These are phyloP conservation scores for Hymenoscyphus occultus DNA, from an alignment of 2,329 filamentous ascomycete species.

Conservation along the genomic window DNA sequence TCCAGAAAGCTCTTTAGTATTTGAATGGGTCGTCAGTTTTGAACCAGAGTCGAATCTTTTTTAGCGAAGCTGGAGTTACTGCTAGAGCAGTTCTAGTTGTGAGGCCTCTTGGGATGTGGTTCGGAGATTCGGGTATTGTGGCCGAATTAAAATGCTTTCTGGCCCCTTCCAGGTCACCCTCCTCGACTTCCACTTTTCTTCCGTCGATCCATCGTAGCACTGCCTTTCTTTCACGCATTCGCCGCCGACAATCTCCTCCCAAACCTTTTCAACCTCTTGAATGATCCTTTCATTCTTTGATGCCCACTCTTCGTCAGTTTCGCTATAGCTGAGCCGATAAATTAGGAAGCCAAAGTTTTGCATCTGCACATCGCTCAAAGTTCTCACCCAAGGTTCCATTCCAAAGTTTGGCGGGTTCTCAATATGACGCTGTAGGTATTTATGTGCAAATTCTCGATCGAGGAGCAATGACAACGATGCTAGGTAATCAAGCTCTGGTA, in stretches of 20 bases:
- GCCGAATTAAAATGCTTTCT: constrained; percentile 24
- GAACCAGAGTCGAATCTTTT: constrained; percentile 14
- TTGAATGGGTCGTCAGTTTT: not conserved
- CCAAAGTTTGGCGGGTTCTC: constrained; percentile 14
- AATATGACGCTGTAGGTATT: constrained; percentile 20
- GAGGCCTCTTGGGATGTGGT: constrained; percentile 16
- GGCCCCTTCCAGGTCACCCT: constrained; percentile 25
- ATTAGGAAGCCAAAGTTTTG: constrained; percentile 25
- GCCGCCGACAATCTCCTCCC: constrained; percentile 19
- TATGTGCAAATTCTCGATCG: constrained; percentile 24
- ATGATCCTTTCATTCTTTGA: constrained; percentile 14
- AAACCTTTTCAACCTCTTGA: constrained; percentile 19
- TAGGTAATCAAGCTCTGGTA: constrained; percentile 19
- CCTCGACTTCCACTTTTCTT: constrained; percentile 18
- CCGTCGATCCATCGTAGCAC: constrained; percentile 27
- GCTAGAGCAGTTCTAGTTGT: constrained; percentile 22
- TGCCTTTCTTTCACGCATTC: constrained; percentile 21
- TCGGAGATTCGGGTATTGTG: constrained; percentile 6
- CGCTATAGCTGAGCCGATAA: constrained; percentile 22
- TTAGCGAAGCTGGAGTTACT: constrained; percentile 17
- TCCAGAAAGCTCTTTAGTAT: not conserved
- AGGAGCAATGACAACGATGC: constrained; percentile 18
- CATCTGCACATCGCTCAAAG: constrained; percentile 11
- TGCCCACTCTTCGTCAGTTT: constrained; percentile 23
- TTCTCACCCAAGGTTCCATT: constrained; percentile 22